A percentile compares a stretch with the other conserved stretches of the same genome.
Evolutionary conservation across 2,329 filamentous ascomycete genomes (phyloP).

Genomic region (Penicillium sp.): DNA sequence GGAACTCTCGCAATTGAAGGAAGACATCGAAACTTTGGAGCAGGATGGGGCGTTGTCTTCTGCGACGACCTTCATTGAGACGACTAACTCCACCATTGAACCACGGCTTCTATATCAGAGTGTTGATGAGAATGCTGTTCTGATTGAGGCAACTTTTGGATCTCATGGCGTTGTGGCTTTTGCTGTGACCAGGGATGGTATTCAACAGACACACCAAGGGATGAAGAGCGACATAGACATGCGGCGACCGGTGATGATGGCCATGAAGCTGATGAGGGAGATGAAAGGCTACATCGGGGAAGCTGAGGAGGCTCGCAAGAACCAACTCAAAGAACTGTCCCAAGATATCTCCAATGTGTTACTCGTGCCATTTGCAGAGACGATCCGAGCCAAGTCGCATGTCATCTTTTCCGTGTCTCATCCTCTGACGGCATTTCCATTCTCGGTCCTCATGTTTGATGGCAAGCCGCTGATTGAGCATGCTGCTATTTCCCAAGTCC

Average conservation of each 20-base stretch:
- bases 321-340: slow-evolving; percentile 10
- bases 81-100: slow-evolving; percentile 14
- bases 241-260: slow-evolving; percentile 20
- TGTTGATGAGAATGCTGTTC: slow-evolving; percentile 18
- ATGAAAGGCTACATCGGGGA: slow-evolving; percentile 18
- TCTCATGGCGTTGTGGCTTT: slow-evolving; percentile 18
- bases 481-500: slow-evolving; percentile 24
- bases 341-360: slow-evolving; percentile 17
- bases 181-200: slow-evolving; percentile 22
- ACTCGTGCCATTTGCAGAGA: slow-evolving; percentile 18
- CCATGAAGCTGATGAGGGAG: slow-evolving; percentile 21
- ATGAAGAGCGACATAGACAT: slow-evolving; percentile 12
- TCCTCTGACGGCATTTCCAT: slow-evolving; percentile 26
- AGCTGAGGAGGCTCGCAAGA: slow-evolving; percentile 17
- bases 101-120: slow-evolving; percentile 16
- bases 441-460: slow-evolving; percentile 20
- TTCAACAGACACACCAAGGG: slow-evolving; percentile 14
- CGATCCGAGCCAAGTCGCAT: slow-evolving; percentile 19
- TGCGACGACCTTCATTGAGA: slow-evolving; percentile 20
- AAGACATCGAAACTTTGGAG: slow-evolving; percentile 14
- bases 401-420: slow-evolving; percentile 26
- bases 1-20: slow-evolving; percentile 10
- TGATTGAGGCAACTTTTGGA: slow-evolving; percentile 23
- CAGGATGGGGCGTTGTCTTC: slow-evolving; percentile 15
- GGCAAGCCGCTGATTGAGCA: slow-evolving; percentile 21